A percentile compares a stretch with the other conserved stretches of the same genome.
These are phyloP conservation scores for Holtermanniella nyarrowii DNA, from an alignment of 768 basidiomycete species.

Conservation along the genomic window DNA sequence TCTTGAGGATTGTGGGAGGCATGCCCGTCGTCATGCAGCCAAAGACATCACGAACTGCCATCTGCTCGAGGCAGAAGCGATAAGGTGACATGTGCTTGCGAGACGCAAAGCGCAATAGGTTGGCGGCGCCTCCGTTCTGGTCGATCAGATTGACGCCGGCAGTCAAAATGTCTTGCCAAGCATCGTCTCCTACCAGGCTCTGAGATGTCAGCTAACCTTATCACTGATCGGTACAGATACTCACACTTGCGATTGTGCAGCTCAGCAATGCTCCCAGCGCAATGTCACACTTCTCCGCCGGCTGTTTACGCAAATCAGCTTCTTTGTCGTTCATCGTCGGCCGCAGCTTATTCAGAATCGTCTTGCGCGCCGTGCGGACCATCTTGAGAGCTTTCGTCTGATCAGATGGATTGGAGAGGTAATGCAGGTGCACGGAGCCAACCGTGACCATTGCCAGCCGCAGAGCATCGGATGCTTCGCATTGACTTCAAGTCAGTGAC, in stretches of 20 bases:
- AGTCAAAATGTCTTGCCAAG: constrained; percentile 28
- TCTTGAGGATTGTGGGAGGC: constrained; percentile 18
- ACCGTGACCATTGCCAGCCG: constrained; percentile 23
- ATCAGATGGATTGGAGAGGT: constrained; percentile 11
- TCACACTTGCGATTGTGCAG: constrained; percentile 28
- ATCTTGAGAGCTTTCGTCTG: constrained; percentile 12
- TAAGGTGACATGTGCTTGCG: constrained; percentile 15
- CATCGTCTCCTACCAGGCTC: constrained; percentile 29
- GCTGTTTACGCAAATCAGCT: neutral
- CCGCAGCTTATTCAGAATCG: constrained; percentile 13
- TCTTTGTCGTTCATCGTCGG: constrained; percentile 5
- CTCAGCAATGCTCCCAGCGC: constrained; percentile 26
- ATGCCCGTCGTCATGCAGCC: constrained; percentile 29
- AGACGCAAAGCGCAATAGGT: constrained; percentile 13
- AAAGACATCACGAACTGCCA: constrained; percentile 30
- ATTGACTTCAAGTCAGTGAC: constrained; percentile 6
- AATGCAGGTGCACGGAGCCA: constrained; percentile 26
- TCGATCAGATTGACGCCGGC: constrained; percentile 18
- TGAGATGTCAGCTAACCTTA: neutral
- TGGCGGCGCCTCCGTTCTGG: constrained; percentile 20
- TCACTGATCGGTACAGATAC: too few species aligned
- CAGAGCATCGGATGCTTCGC: constrained; percentile 22
- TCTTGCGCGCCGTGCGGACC: constrained; percentile 9
- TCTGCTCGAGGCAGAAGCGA: constrained; percentile 30
- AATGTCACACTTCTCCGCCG: constrained; percentile 11